Conservation (phyloP, 1,284 basidiomycete genomes). For the Coriolopsis trogii region DNA sequence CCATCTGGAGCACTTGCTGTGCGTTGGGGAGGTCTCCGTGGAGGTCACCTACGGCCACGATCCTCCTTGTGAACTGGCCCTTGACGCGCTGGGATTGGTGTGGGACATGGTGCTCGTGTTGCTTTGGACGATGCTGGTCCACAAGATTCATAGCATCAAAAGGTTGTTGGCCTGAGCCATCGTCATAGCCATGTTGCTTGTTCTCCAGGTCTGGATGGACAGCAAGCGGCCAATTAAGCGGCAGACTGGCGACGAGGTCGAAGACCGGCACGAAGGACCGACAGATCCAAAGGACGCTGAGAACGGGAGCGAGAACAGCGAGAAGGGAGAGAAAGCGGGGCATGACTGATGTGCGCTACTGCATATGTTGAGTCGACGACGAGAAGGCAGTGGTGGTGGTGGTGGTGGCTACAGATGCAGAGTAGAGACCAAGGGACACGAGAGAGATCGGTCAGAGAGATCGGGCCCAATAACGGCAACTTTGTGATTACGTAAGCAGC, state of each 20-base stretch:
- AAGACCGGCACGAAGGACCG: slow-evolving; percentile 27
- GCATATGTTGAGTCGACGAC: slow-evolving; percentile 4
- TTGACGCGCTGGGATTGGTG: background rate
- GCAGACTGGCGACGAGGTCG: slow-evolving; percentile 26
- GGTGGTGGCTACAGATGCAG: background rate
- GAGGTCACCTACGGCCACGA: slow-evolving; percentile 82
- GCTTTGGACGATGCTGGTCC: slow-evolving; percentile 6
- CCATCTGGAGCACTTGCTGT: slow-evolving; percentile 74
- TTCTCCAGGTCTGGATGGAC: slow-evolving; percentile 26
- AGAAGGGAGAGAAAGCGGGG: slow-evolving; percentile 26
- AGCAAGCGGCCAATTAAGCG: slow-evolving; percentile 31
- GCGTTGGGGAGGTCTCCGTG: slow-evolving; percentile 81
- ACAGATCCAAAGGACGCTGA: slow-evolving; percentile 26
- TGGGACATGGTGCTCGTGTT: background rate
- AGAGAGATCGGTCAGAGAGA: background rate
- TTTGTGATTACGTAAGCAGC: background rate
- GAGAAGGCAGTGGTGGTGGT: background rate
- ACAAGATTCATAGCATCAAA: slow-evolving; percentile 6
- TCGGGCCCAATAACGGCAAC: background rate
- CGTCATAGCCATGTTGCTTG: slow-evolving; percentile 13
- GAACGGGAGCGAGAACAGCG: slow-evolving; percentile 26
- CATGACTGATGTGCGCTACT: slow-evolving; percentile 20
- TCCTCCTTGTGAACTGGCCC: slow-evolving; percentile 42
- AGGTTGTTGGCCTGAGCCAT: slow-evolving; percentile 15
- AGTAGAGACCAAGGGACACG: background rate